Evolutionary conservation across 2,329 filamentous ascomycete genomes (phyloP).

Genomic region (Boeremia lycopersici): DNA sequence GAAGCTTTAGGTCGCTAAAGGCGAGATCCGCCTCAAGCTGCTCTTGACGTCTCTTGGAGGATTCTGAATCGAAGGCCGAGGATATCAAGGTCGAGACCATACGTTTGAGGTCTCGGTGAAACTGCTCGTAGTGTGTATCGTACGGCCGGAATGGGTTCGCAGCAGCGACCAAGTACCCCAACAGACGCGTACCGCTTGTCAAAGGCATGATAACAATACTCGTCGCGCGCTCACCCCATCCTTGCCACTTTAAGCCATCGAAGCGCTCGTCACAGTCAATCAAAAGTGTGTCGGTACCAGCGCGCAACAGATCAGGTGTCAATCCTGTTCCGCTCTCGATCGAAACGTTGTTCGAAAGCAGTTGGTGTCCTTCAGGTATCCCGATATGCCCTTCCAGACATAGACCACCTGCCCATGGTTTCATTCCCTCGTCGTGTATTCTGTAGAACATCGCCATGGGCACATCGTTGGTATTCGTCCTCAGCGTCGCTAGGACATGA

Average conservation of each 20-base stretch:
- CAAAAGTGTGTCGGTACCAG: conserved; percentile 25
- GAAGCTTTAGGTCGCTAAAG: conserved; percentile 42
- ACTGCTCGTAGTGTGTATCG: conserved; percentile 41
- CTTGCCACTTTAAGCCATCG: conserved; percentile 34
- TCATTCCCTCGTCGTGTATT: conserved; percentile 16
- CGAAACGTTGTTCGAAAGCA: conserved; percentile 30
- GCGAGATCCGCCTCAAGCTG: conserved; percentile 43
- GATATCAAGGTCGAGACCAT: conserved; percentile 41
- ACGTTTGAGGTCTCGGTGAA: conserved; percentile 38
- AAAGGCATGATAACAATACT: conserved; percentile 38
- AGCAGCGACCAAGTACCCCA: conserved; percentile 42
- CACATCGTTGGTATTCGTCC: conserved; percentile 36
- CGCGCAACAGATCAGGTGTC: conserved; percentile 37
- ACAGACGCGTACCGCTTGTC: conserved; percentile 26
- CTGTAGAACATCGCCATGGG: conserved; percentile 42
- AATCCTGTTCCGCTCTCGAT: conserved; percentile 35
- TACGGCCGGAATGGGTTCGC: conserved; percentile 45
- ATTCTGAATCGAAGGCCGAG: conserved; percentile 29
- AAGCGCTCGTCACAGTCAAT: conserved; percentile 42
- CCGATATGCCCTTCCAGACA: conserved; percentile 36
- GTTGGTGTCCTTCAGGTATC: conserved; percentile 33
- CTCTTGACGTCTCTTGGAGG: conserved; percentile 32
- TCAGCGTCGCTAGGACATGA: conserved; percentile 38
- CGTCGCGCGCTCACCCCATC: conserved; percentile 33
- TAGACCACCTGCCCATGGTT: conserved; percentile 15